Evolutionary conservation across 2,329 filamentous ascomycete species (phyloP).

Genomic region (Epicoccum nigrum): DNA sequence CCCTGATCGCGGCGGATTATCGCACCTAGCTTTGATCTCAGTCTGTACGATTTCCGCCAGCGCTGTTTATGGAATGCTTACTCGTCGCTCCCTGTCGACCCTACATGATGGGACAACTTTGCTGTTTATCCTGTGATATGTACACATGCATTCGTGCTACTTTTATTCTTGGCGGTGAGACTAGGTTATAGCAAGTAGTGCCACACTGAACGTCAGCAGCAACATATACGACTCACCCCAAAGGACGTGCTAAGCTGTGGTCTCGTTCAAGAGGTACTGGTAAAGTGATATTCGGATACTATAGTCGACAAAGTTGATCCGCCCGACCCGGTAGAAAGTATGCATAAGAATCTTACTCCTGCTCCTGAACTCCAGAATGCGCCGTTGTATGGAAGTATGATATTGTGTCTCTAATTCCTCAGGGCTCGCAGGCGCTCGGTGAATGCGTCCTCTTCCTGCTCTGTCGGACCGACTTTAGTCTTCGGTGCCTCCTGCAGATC

Average conservation of each 20-base stretch:
- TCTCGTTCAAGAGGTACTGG: background rate
- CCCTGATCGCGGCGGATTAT: no score
- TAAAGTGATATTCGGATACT: conserved; percentile 3
- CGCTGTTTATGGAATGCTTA: no score
- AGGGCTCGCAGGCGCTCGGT: conserved; percentile 63
- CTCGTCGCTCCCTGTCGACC: no score
- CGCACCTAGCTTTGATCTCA: no score
- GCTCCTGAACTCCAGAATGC: conserved; percentile 16
- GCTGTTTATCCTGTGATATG: no score
- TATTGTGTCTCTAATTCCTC: conserved; percentile 45
- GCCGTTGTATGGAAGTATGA: background rate
- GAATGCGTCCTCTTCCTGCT: conserved; percentile 79
- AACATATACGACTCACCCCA: background rate
- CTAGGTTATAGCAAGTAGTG: no score
- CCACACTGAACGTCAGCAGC: no score
- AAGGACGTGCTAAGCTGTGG: background rate
- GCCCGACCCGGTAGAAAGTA: background rate
- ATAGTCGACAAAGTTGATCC: background rate
- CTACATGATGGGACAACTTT: no score
- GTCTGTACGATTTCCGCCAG: no score
- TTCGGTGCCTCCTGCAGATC: conserved; percentile 70
- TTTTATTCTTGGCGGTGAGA: no score
- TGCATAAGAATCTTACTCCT: conserved; percentile 1
- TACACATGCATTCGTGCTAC: no score
- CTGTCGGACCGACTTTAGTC: conserved; percentile 68